Conservation (phyloP, 169 alveolate genomes). For the Ichthyophthirius multifiliis region DNA sequence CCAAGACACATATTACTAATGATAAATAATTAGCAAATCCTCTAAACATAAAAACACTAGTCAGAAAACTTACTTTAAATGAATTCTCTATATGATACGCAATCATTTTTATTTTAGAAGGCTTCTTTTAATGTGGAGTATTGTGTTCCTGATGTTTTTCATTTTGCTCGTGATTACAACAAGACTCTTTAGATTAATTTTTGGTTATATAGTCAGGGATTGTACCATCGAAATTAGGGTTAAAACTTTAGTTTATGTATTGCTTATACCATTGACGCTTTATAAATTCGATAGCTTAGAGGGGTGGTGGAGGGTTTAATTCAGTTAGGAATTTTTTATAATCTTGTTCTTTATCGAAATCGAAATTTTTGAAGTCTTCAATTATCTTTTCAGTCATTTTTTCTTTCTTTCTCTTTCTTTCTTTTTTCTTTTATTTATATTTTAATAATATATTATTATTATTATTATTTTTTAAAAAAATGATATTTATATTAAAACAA, state of each 20-base stretch:
- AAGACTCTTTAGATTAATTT: no score
- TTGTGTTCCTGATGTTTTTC: neutral
- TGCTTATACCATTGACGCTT: slow-evolving; percentile 1
- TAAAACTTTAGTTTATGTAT: neutral
- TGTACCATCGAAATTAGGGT: neutral
- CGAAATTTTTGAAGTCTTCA: neutral
- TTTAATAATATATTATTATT: no score
- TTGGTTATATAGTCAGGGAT: neutral
- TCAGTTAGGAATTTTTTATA: neutral
- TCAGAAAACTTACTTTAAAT: neutral
- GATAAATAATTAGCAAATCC: neutral
- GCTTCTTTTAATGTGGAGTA: neutral
- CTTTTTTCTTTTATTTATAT: no score
- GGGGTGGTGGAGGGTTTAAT: neutral
- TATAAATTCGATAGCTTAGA: neutral
- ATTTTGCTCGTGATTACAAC: neutral
- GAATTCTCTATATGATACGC: neutral
- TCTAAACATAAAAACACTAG: neutral
- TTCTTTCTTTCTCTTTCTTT: no score
- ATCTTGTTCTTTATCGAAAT: neutral
- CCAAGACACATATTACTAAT: neutral
- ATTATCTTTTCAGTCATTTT: neutral
- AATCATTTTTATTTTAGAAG: neutral
- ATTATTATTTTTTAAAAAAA: no score
- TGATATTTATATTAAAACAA: no score